Evolutionary conservation across 805 yeast species (phyloP), one percentile per base, ranked within the genome.

Genomic region (Candida xyloterini): DNA sequence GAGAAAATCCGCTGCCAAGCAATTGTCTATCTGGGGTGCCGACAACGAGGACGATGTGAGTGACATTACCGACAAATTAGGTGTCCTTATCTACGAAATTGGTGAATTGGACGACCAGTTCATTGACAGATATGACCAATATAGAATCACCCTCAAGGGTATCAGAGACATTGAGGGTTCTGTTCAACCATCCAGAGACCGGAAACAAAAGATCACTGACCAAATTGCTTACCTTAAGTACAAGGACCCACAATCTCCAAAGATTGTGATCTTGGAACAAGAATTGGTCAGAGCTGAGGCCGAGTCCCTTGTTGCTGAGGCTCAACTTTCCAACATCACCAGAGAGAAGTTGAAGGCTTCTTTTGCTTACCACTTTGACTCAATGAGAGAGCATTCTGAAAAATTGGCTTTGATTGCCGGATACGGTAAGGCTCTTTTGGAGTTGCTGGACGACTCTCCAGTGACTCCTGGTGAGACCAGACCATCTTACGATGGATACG

Each of bases 391-490:
- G 67, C 82, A 79, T 60, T 81, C 95, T 47, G 95, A 86, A 70
- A 86, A 85, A 67, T 74, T 81, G 52, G 91, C 93, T 40, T 71
- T 86, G 56, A 82, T 87, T 65, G 91, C 95, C 38, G 91, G 93
- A 46, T 84, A 86, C 71, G 95, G 95, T 68, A 84, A 84, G 70
- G 93, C 91, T 23, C 66, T 86, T 43, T 72, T 86, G 59, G 91
- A 84, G 68, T 74, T 86, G 60, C 73, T 86, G 60, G 95, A 85
- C 59, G 93, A 84, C 58, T 69, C 87, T 47, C 85, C 93, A 47
- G 91, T 85, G 37, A 84, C 91, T 44, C 95, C 95, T 44, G 95
- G 95, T 73, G 95, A 85, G 70, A 84, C 91, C 34, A 82, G 93
- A 78, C 84, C 90, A 28, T 84, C 90, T 43, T 84, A 84, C 63